A percentile compares a stretch with the other conserved stretches of the same genome.
Conservation (phyloP, 139 green algal species). For the Spirogloea muscicola region DNA sequence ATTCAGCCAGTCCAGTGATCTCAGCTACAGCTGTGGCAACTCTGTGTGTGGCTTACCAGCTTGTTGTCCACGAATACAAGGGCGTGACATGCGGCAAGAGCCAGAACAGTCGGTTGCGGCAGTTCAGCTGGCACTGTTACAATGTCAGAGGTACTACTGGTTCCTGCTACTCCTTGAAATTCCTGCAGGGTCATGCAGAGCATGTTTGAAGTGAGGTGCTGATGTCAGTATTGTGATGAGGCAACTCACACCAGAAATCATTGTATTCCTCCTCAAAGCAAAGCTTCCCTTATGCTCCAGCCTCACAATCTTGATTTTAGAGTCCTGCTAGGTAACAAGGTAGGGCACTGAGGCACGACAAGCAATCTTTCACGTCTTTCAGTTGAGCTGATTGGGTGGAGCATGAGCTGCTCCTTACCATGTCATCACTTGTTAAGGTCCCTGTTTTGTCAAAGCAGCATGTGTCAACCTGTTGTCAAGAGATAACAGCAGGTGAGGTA, state of each 20-base stretch:
- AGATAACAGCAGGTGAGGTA: too few relatives aligned
- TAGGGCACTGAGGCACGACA: too few relatives aligned
- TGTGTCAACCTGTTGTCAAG: slow-evolving; percentile 59
- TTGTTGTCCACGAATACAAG: slow-evolving; percentile 67
- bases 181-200: slow-evolving; percentile 18
- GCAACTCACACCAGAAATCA: too few relatives aligned
- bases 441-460: slow-evolving; percentile 99
- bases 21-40: too few relatives aligned
- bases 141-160: slow-evolving; percentile 11
- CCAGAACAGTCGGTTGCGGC: slow-evolving; percentile 37
- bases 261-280: too few relatives aligned
- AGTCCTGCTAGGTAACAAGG: too few relatives aligned
- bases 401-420: too few relatives aligned
- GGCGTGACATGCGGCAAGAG: slow-evolving; percentile 85
- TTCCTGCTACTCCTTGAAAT: slow-evolving; percentile 28
- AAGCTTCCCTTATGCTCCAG: too few relatives aligned
- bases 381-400: too few relatives aligned
- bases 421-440: slow-evolving; percentile 90
- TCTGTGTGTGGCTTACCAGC: slow-evolving; percentile 24
- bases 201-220: neutral
- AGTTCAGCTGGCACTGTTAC: slow-evolving; percentile 6
- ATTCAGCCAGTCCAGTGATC: too few relatives aligned
- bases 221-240: neutral
- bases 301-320: too few relatives aligned
- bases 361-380: too few relatives aligned